Evolutionary conservation across 2,329 filamentous ascomycete genomes (phyloP).

Genomic region (Colletotrichum euphorbiae): DNA sequence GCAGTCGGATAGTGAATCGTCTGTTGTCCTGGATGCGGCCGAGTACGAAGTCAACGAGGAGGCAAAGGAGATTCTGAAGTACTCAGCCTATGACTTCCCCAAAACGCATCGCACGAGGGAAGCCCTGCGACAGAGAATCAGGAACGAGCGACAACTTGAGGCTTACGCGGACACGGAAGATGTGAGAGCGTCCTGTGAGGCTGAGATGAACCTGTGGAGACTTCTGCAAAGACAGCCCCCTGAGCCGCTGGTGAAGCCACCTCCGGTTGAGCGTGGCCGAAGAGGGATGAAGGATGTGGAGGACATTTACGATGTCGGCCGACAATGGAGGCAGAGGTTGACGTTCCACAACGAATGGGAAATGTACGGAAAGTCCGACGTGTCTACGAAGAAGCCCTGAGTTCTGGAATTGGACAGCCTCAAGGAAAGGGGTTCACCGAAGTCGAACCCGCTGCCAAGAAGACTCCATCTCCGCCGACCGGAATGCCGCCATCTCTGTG

Average conservation of each 20-base stretch:
- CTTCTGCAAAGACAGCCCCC: slow-evolving; percentile 55
- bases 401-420: too few relatives aligned
- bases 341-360: slow-evolving; percentile 59
- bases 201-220: slow-evolving; percentile 60
- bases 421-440: too few relatives aligned
- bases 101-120: slow-evolving; percentile 51
- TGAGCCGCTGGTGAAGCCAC: slow-evolving; percentile 47
- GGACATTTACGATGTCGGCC: slow-evolving; percentile 50
- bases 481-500: too few relatives aligned
- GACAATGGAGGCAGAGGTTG: slow-evolving; percentile 54
- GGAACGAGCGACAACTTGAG: slow-evolving; percentile 56
- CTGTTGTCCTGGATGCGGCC: slow-evolving; percentile 9
- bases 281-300: slow-evolving; percentile 50
- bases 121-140: slow-evolving; percentile 53
- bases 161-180: slow-evolving; percentile 58
- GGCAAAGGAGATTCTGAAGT: slow-evolving; percentile 55
- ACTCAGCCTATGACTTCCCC: slow-evolving; percentile 55
- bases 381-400: slow-evolving; percentile 18
- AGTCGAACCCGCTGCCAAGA: too few relatives aligned
- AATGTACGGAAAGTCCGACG: slow-evolving; percentile 36
- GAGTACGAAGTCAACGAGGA: slow-evolving; percentile 52
- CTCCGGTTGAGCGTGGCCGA: slow-evolving; percentile 45
- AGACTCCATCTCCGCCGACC: too few relatives aligned
- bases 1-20: neutral
- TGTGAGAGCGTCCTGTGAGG: slow-evolving; percentile 51